phyloP scores from a whole-genome alignment of 2,329 filamentous ascomycete species.

The Zymoseptoria tritici region DNA sequence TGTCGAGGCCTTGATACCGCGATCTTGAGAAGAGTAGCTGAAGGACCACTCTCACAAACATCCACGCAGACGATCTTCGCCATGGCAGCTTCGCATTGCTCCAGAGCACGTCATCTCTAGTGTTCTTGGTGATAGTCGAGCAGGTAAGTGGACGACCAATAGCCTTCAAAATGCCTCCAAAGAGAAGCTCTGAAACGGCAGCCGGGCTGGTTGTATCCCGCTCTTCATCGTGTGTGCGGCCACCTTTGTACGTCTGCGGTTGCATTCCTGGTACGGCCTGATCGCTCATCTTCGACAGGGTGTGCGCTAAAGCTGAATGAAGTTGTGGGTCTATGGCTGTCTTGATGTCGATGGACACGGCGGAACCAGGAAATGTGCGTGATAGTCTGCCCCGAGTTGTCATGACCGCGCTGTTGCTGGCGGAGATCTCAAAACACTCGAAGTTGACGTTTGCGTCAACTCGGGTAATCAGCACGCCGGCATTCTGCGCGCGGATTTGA shows the following conservation, averaged over 20 bases:
- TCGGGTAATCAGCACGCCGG: conserved; percentile 18
- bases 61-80: conserved; percentile 56
- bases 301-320: conserved; percentile 7
- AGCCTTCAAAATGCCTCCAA: conserved; percentile 19
- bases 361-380: conserved; percentile 55
- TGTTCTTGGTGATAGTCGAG: conserved; percentile 45
- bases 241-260: conserved; percentile 41
- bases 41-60: conserved; percentile 52
- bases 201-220: conserved; percentile 53
- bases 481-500: conserved; percentile 17
- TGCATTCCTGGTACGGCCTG: conserved; percentile 13
- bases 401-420: conserved; percentile 47
- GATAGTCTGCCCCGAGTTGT: conserved; percentile 45
- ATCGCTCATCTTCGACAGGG: conserved; percentile 13
- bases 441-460: conserved; percentile 36
- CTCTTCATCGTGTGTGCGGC: conserved; percentile 42
- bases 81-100: conserved; percentile 45
- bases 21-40: conserved; percentile 43
- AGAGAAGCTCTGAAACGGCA: conserved; percentile 51
- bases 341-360: conserved; percentile 32
- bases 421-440: conserved; percentile 55
- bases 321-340: conserved; percentile 25
- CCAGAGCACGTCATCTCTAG: conserved; percentile 55
- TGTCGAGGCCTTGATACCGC: background rate
- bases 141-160: background rate